These are phyloP conservation scores for Magnolia sinica DNA, from an alignment of 164 flowering plant species.

Conservation along the genomic window DNA sequence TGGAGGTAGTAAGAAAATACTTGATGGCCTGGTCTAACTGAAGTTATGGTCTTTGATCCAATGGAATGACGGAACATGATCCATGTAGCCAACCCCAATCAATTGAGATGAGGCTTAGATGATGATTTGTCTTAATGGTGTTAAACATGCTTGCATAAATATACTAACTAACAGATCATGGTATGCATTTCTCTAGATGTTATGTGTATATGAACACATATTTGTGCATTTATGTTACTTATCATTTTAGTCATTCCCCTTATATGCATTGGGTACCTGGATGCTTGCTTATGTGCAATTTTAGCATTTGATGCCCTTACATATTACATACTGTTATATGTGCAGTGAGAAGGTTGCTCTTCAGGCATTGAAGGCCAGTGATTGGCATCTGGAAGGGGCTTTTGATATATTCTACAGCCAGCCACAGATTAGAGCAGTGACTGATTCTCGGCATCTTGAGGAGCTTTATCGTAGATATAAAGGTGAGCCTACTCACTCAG, in stretches of 20 bases:
- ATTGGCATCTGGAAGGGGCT: slow-evolving; percentile 95
- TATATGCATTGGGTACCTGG: neutral
- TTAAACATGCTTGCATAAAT: too few species aligned
- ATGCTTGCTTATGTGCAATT: neutral
- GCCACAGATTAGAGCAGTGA: slow-evolving; percentile 56
- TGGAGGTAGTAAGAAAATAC: too few species aligned
- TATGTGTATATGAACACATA: too few species aligned
- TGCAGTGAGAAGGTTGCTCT: slow-evolving; percentile 83
- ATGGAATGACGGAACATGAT: too few species aligned
- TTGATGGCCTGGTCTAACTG: too few species aligned
- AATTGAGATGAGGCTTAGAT: too few species aligned
- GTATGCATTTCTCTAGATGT: too few species aligned
- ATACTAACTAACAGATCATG: too few species aligned
- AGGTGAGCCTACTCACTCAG: slow-evolving; percentile 39
- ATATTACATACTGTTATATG: neutral
- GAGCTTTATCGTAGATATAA: slow-evolving; percentile 88
- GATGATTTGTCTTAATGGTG: too few species aligned
- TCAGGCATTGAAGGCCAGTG: slow-evolving; percentile 78
- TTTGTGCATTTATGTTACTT: too few species aligned
- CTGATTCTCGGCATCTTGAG: slow-evolving; percentile 84
- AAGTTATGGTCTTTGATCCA: too few species aligned
- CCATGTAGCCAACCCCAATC: too few species aligned
- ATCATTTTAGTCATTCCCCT: neutral
- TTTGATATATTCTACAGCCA: slow-evolving; percentile 91
- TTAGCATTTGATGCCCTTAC: neutral